Evolutionary conservation across 176 grass and related monocot genomes (phyloP), one percentile per base, ranked within the genome.

Genomic region (Avena atlantica): DNA sequence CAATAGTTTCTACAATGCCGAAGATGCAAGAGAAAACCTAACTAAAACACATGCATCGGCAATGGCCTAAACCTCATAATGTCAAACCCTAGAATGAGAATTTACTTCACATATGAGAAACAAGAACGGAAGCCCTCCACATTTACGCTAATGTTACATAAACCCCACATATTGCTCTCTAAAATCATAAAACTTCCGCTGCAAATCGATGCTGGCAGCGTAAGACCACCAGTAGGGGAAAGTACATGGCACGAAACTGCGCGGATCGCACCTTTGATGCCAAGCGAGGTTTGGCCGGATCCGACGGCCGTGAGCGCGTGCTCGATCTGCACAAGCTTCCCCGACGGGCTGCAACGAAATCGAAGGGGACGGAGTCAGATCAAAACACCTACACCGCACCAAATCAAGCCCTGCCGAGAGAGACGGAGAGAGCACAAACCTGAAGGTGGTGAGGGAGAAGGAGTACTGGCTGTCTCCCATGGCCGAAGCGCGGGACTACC

Each of bases 381-480:
- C 74, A 76, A 52, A 53, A 50, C 23, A 4, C 48, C 23, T 3
- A 27, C 21, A 2, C 23, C 72, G 21, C 13, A 10, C 48, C 14
- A 17, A 51, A 76, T 19, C 3, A 42, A 9, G 27, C 45, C 27
- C 70, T 65, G 62, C 9, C 17, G 23, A 51, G 55, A 58, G 16
- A 16, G 62, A 40, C 68, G 53, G 21, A 72, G 52, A 23, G 50
- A 80, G 69, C 15, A 12, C 70, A 21, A 14, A 98, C 93, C 93
- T 95, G 88, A 98, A 98, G 63, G 96, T 98, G 85, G 96, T 98
- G 70, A 95, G 96, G 25, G 93, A 98, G 88, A 94, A 98, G 83
- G 97, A 98, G 86, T 98, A 98, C 63, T 98, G 96, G 83, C 90
- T 94, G 89, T 98, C 96, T 4, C 93, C 93, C 96, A 95, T 98